phyloP scores from a whole-genome alignment of 2,329 filamentous ascomycete species.

The Alternaria brassicicola region DNA sequence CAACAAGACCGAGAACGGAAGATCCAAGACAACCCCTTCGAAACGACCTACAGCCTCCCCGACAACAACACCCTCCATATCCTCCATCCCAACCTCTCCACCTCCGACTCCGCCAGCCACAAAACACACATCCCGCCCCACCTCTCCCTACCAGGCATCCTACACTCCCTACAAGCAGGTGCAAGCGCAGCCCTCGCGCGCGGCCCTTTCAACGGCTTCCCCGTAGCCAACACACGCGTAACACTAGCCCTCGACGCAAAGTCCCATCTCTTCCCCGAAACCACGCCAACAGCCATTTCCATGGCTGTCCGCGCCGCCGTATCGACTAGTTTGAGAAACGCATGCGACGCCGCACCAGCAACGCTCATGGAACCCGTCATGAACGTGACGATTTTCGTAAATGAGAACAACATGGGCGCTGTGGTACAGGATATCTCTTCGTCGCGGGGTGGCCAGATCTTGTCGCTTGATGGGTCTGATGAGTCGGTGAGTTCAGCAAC shows the following conservation, averaged over 20 bases:
- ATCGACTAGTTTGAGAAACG: conserved; percentile 69
- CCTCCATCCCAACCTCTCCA: conserved; percentile 57
- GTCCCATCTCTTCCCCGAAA: conserved; percentile 69
- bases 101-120: conserved; percentile 41
- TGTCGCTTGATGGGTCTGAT: conserved; percentile 64
- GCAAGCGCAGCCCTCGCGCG: conserved; percentile 82
- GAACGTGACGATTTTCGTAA: conserved; percentile 83
- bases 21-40: conserved; percentile 35
- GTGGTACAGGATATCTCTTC: conserved; percentile 84
- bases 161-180: conserved; percentile 72
- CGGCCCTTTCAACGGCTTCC: conserved; percentile 80
- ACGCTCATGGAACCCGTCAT: conserved; percentile 92
- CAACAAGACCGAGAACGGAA: conserved; percentile 23
- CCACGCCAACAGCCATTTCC: conserved; percentile 69
- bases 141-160: conserved; percentile 57
- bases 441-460: conserved; percentile 72
- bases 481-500: conserved; percentile 13
- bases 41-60: conserved; percentile 36
- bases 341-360: conserved; percentile 61
- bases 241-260: conserved; percentile 70
- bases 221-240: conserved; percentile 77
- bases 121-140: conserved; percentile 60
- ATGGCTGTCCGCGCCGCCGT: conserved; percentile 69
- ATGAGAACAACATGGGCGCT: conserved; percentile 78
- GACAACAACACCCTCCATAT: conserved; percentile 76